Evolutionary conservation across 441 rosid species (phyloP).

Genomic region (Gossypium schwendimanii): DNA sequence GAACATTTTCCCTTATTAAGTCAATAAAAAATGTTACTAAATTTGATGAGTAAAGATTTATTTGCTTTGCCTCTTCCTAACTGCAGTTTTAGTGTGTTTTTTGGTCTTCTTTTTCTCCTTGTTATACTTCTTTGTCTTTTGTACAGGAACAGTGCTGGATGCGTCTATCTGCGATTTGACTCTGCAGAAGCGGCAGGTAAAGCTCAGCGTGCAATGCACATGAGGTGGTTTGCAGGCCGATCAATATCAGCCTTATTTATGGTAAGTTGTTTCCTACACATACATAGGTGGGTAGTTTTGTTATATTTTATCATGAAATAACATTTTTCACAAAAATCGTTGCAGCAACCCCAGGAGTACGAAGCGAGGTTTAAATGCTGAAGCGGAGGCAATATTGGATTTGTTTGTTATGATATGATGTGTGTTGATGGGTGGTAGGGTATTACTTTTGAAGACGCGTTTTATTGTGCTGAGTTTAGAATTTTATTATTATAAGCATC

Average conservation of each 20-base stretch:
- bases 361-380: conserved; percentile 51
- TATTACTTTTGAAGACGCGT: too few relatives aligned
- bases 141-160: conserved; percentile 65
- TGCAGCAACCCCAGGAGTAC: conserved; percentile 68
- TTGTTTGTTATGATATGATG: too few relatives aligned
- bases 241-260: conserved; percentile 68
- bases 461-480: too few relatives aligned
- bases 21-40: too few relatives aligned
- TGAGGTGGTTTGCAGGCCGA: conserved; percentile 90
- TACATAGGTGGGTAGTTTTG: too few relatives aligned
- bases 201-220: conserved; percentile 80
- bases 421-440: too few relatives aligned
- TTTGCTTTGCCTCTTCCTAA: neutral
- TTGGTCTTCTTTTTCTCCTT: neutral
- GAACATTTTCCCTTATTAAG: too few relatives aligned
- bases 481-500: neutral
- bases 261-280: conserved; percentile 31
- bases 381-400: neutral
- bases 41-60: neutral
- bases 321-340: neutral
- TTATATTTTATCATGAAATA: too few relatives aligned
- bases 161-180: conserved; percentile 62
- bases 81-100: neutral
- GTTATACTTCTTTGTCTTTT: neutral
- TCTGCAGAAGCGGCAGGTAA: conserved; percentile 48